These are phyloP conservation scores for Phaseolus lunatus DNA, from an alignment of 306 rosid genomes.

Conservation along the genomic window DNA sequence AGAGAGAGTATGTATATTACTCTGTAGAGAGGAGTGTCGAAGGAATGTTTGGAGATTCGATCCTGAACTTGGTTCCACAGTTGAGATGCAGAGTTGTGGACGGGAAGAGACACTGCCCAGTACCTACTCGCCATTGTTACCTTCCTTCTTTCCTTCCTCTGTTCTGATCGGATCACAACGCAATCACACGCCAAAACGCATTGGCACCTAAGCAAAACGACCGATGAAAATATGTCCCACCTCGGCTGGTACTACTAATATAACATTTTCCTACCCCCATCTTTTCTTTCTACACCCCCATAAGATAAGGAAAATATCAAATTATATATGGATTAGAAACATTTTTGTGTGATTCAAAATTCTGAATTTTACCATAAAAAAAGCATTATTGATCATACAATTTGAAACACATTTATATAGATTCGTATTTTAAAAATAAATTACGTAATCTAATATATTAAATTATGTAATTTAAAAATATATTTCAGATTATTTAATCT, in stretches of 20 bases:
- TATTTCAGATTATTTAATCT: too few species aligned
- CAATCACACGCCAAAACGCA: not conserved
- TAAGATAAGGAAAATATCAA: too few species aligned
- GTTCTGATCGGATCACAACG: not conserved
- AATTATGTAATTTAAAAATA: too few species aligned
- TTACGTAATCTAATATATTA: too few species aligned
- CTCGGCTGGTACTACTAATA: not conserved
- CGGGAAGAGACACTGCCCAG: slow-evolving; percentile 93
- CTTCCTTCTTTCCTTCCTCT: not conserved
- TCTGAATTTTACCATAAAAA: too few species aligned
- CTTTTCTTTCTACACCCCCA: too few species aligned
- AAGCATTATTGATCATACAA: too few species aligned
- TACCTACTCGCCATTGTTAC: slow-evolving; percentile 73
- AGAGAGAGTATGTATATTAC: slow-evolving; percentile 38
- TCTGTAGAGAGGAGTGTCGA: slow-evolving; percentile 93
- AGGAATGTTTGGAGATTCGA: slow-evolving; percentile 91
- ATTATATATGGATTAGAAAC: too few species aligned
- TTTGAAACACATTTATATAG: too few species aligned
- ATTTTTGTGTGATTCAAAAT: too few species aligned
- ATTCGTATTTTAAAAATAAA: too few species aligned
- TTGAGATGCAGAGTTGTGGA: slow-evolving; percentile 71
- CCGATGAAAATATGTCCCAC: not conserved
- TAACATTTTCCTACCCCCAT: too few species aligned
- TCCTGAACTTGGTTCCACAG: slow-evolving; percentile 85
- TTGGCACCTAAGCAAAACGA: not conserved